Evolutionary conservation across 306 rosid genomes (phyloP), one percentile per base, ranked within the genome.

Genomic region (Chamaecrista fasciculata): DNA sequence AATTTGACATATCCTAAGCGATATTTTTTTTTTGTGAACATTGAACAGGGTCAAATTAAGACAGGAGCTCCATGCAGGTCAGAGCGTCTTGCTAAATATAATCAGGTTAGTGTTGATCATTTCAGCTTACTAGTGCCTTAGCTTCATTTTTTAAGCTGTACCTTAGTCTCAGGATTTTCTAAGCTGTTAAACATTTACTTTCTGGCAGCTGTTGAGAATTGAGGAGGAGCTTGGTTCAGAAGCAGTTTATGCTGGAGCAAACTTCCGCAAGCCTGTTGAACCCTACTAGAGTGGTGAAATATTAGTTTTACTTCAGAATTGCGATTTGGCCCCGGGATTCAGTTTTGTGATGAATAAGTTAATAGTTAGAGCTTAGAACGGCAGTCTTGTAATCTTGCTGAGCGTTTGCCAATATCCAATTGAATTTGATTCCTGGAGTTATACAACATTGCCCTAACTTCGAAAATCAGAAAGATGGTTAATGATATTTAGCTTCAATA

Each of bases 51-150:
- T 68, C 98, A 92, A 92, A 92, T 92, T 31, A 92, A 92, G 88
- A 89, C 96, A 0, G 98, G 96, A 67, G 98, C 96, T 58, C 96
- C 98, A 56, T 92, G 98, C 87, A 78, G 96, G 68, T 92, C 98
- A 0, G 98, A 92, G 89, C 96, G 98, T 78, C 96, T 92, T 57
- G 98, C 98, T 2, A n/a, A n/a, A n/a, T n/a, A n/a, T n/a, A n/a
- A n/a, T n/a, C n/a, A n/a, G n/a, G n/a, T n/a, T n/a, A n/a, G n/a
- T n/a, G n/a, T n/a, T n/a, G n/a, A n/a, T n/a, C n/a, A n/a, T n/a
- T n/a, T n/a, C n/a, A n/a, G n/a, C n/a, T n/a, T n/a, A n/a, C n/a
- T n/a, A n/a, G n/a, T n/a, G n/a, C n/a, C n/a, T n/a, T n/a, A n/a
- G n/a, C n/a, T n/a, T n/a, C n/a, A n/a, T n/a, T n/a, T n/a, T n/a